phyloP scores from a whole-genome alignment of 2,329 filamentous ascomycete genomes.

The Coccinonectria pachysandricola region DNA sequence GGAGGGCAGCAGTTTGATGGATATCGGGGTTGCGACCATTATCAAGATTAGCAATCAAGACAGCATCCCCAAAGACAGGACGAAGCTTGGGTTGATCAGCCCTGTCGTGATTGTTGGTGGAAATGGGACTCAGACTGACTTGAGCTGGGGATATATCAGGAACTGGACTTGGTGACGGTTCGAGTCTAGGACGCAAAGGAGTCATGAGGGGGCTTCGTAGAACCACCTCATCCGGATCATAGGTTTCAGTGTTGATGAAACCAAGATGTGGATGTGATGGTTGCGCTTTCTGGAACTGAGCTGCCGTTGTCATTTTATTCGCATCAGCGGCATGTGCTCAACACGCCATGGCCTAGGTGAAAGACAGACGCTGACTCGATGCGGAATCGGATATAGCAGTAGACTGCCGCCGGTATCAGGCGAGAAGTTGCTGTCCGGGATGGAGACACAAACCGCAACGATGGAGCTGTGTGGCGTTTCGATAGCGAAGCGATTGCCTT shows the following conservation, averaged over 20 bases:
- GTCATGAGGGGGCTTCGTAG: constrained; percentile 31
- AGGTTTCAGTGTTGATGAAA: constrained; percentile 24
- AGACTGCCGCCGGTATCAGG: too few species aligned
- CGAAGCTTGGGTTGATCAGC: constrained; percentile 43
- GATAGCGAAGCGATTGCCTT: too few species aligned
- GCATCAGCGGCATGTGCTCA: constrained; percentile 20
- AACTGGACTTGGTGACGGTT: constrained; percentile 23
- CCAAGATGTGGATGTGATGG: constrained; percentile 16
- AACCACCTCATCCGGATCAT: constrained; percentile 34
- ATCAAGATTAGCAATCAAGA: constrained; percentile 55
- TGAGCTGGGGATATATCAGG: constrained; percentile 26
- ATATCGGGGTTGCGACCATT: constrained; percentile 56
- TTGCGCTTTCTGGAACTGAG: constrained; percentile 22
- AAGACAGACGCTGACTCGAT: too few species aligned
- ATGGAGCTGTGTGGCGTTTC: too few species aligned
- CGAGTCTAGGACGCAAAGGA: constrained; percentile 23
- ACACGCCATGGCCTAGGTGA: constrained; percentile 23
- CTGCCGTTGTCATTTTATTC: constrained; percentile 25
- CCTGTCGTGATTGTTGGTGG: constrained; percentile 32
- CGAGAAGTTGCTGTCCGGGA: too few species aligned
- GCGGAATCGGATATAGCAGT: too few species aligned
- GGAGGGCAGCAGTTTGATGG: constrained; percentile 43
- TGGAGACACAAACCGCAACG: too few species aligned
- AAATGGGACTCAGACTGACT: constrained; percentile 24
- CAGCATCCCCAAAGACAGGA: constrained; percentile 52